These are phyloP conservation scores for Xenosphaeropsis pyriputrescens DNA, from an alignment of 2,329 filamentous ascomycete genomes.

Conservation along the genomic window DNA sequence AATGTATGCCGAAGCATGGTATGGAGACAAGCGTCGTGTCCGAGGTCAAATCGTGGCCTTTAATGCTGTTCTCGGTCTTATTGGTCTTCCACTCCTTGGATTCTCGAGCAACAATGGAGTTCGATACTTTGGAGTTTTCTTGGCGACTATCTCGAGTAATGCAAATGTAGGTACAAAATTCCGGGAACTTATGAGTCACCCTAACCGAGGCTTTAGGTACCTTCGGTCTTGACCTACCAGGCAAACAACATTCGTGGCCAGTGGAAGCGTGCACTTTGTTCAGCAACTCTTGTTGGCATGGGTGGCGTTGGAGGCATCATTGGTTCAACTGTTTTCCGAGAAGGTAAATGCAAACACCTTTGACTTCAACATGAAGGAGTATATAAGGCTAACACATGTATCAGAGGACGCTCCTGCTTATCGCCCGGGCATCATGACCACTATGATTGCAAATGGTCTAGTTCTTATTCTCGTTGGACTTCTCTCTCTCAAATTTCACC, in stretches of 20 bases:
- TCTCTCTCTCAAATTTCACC: constrained; percentile 10
- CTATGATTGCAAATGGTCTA: constrained; percentile 3
- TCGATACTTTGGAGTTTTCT: constrained; percentile 39
- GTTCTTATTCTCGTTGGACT: constrained; percentile 9
- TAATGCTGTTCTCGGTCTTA: constrained; percentile 29
- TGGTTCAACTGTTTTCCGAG: constrained; percentile 55
- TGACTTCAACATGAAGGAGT: too few relatives aligned
- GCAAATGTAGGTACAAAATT: too few relatives aligned
- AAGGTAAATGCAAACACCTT: too few relatives aligned
- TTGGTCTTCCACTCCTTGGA: constrained; percentile 28
- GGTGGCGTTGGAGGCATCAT: constrained; percentile 67
- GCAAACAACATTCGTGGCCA: constrained; percentile 79
- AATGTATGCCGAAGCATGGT: constrained; percentile 28
- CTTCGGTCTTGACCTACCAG: constrained; percentile 63
- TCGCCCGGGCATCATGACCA: constrained; percentile 7
- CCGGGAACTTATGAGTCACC: too few relatives aligned
- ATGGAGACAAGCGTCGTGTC: constrained; percentile 36
- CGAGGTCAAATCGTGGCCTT: constrained; percentile 10
- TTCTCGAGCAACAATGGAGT: constrained; percentile 29
- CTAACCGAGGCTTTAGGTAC: too few relatives aligned
- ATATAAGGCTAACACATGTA: too few relatives aligned
- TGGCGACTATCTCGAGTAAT: constrained; percentile 37
- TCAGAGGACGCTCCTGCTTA: constrained; percentile 34
- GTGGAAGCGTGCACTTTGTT: constrained; percentile 72
- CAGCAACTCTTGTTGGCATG: constrained; percentile 58